A percentile compares a stretch with the other conserved stretches of the same genome.
Evolutionary conservation across 805 yeast species (phyloP).

Genomic region (Nakazawaea ernobii): DNA sequence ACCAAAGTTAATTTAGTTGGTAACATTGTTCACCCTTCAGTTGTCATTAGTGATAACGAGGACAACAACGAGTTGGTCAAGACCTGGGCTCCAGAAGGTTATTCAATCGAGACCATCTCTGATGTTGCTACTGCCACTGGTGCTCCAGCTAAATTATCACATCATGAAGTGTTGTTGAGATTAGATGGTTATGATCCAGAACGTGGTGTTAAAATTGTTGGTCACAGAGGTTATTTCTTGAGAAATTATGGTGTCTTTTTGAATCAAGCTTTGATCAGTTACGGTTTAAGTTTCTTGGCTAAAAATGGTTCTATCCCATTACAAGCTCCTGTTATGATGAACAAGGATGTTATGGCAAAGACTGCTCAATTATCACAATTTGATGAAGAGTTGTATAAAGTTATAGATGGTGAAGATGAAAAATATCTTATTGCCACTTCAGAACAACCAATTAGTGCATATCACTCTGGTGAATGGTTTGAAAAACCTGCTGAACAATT

Average conservation of each 20-base stretch:
- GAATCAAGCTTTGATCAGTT: slow-evolving; percentile 96
- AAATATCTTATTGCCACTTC: slow-evolving; percentile 97
- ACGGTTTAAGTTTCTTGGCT: slow-evolving; percentile 82
- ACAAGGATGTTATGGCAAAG: slow-evolving; percentile 98
- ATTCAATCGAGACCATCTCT: slow-evolving; percentile 43
- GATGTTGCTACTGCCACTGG: slow-evolving; percentile 74
- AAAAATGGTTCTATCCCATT: slow-evolving; percentile 77
- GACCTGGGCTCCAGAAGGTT: slow-evolving; percentile 78
- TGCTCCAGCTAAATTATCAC: slow-evolving; percentile 74
- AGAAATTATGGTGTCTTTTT: slow-evolving; percentile 94
- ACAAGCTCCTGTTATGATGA: slow-evolving; percentile 99
- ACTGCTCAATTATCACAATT: slow-evolving; percentile 98
- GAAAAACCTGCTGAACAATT: slow-evolving; percentile 95
- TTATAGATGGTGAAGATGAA: slow-evolving; percentile 94
- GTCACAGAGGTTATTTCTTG: slow-evolving; percentile 97
- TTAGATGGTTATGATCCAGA: slow-evolving; percentile 98
- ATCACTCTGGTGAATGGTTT: slow-evolving; percentile 97
- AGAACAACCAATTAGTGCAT: slow-evolving; percentile 98
- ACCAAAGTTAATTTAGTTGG: slow-evolving; percentile 86
- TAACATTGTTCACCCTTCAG: slow-evolving; percentile 90
- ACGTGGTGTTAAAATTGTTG: slow-evolving; percentile 95
- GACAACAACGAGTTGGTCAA: slow-evolving; percentile 84
- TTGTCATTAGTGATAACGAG: slow-evolving; percentile 82
- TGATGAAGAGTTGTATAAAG: slow-evolving; percentile 97
- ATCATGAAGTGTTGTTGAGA: slow-evolving; percentile 90